Evolutionary conservation across 2,329 filamentous ascomycete genomes (phyloP), one percentile per base, ranked within the genome.

Genomic region (Sporothrix dimorphospora): DNA sequence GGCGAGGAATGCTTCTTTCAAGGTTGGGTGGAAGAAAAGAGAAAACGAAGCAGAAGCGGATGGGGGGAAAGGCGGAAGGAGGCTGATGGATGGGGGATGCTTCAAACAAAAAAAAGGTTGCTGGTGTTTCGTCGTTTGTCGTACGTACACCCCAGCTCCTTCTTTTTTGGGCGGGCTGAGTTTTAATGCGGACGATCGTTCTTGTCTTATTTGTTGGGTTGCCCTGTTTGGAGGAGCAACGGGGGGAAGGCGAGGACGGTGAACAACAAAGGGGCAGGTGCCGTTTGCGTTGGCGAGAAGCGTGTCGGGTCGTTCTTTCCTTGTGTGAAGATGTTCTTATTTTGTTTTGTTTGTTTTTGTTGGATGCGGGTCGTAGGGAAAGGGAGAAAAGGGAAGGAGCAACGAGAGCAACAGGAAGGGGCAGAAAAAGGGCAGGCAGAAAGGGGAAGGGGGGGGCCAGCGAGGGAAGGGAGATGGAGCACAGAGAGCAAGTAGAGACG

Each of bases 231-330:
- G n/a, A n/a, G n/a, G n/a, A n/a, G 30, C 30, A 49, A 38, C 14
- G 8, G 34, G 19, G 27, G 66, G n/a, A 69, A 61, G 53, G 40
- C 21, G 24, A 45, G 38, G 47, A 57, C 59, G 42, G 42, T 66
- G 42, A 49, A 30, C 42, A n/a, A 34, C 38, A 24, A 59, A 12
- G 30, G 21, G 49, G 51, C 24, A 59, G 24, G 51, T 11, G 67
- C 21, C 11, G 30, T 47, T 19, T 24, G 14, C 51, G 8, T 30
- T 40, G 4, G 55, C 53, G 2, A 21, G n/a, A 30, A 63, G 57
- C 38, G 38, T 8, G 16, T 21, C 65, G 65, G 45, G 59, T 67
- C 61, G 59, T 71, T 71, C 63, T 49, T 71, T 71, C 70, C 70
- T 57, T 59, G 9, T 47, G 40, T 59, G 53, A 14, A 38, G 53